Evolutionary conservation across 345 rosid genomes (phyloP), one percentile per base, ranked within the genome.

Genomic region (Acer campestre): DNA sequence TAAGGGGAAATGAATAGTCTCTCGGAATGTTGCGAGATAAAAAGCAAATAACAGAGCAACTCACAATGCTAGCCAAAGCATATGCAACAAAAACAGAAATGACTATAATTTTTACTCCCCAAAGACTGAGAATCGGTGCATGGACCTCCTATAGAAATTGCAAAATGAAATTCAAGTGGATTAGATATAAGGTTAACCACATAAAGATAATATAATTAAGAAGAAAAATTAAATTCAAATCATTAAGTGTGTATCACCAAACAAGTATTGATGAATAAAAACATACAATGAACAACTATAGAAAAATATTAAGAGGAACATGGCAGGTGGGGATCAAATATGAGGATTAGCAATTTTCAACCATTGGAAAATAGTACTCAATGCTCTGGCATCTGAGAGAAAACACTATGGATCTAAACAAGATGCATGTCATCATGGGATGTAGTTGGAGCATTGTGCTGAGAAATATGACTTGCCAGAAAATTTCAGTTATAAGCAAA

Each of bases 41-140:
- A 31, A 77, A 38, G 63, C 25, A 70, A 63, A 75, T 67, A 10
- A 59, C 27, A 58, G 46, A 76, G 79, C 69, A 79, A 87, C 99
- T 95, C 84, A 95, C 97, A 71, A 92, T 88, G 85, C 97, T 86
- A 78, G 94, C 90, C 87, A 95, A 84, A 68, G 96, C 49, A 74
- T 91, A 84, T 61, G 94, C 99, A 84, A 83, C 83, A 85, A 95
- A 95, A 82, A 85, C 82, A 58, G 96, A 84, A 82, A 93, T 75
- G 67, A 95, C 98, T 29, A 82, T 55, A 75, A 92, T 78, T 84
- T 95, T 93, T 67, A 95, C 96, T 76, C 87, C 93, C 98, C 95
- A 93, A 79, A 84, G 83, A 80, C 85, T 84, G 77, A 95, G 97
- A 61, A 90, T 75, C 9, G 92, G 98, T 46, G 97, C 98, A 85